Percentiles rank a stretch among this genome's conserved stretches.
Evolutionary conservation across 768 basidiomycete species (phyloP).

Genomic region (Ephemerocybe angulata): DNA sequence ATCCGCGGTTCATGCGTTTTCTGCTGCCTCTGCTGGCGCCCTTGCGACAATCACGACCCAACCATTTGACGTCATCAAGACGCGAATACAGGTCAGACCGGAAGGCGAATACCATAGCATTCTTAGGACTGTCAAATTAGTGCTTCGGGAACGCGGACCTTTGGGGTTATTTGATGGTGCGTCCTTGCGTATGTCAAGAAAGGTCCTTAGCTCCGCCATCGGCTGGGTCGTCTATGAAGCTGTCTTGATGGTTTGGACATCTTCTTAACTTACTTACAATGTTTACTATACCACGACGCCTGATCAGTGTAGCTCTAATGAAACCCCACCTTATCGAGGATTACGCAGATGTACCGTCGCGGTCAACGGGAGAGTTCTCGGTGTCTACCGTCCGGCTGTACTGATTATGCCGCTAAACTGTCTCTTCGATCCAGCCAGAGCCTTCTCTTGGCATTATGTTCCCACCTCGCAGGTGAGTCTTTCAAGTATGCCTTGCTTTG

Average conservation of each 20-base stretch:
- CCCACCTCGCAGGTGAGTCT: neutral
- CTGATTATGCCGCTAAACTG: neutral
- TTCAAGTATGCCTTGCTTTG: neutral
- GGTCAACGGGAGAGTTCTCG: neutral
- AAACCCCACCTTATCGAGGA: neutral
- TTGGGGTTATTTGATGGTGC: constrained; percentile 84
- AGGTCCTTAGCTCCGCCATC: constrained; percentile 84
- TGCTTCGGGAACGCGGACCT: constrained; percentile 77
- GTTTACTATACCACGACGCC: neutral
- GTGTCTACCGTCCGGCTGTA: neutral
- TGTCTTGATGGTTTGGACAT: constrained; percentile 52
- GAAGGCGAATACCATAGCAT: constrained; percentile 75
- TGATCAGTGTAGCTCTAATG: neutral
- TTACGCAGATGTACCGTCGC: neutral
- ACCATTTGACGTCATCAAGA: constrained; percentile 96
- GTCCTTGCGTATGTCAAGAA: constrained; percentile 77
- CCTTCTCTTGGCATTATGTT: neutral
- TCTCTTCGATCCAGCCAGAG: neutral
- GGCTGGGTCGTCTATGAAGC: constrained; percentile 92
- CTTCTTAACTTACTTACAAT: constrained; percentile 1
- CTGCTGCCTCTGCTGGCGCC: constrained; percentile 78
- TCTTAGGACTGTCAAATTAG: constrained; percentile 54
- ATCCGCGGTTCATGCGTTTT: constrained; percentile 53
- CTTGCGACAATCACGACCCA: constrained; percentile 84
- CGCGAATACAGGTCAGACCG: constrained; percentile 87